Conservation (phyloP, 139 green algal genomes). For the Chlorella sp. region DNA sequence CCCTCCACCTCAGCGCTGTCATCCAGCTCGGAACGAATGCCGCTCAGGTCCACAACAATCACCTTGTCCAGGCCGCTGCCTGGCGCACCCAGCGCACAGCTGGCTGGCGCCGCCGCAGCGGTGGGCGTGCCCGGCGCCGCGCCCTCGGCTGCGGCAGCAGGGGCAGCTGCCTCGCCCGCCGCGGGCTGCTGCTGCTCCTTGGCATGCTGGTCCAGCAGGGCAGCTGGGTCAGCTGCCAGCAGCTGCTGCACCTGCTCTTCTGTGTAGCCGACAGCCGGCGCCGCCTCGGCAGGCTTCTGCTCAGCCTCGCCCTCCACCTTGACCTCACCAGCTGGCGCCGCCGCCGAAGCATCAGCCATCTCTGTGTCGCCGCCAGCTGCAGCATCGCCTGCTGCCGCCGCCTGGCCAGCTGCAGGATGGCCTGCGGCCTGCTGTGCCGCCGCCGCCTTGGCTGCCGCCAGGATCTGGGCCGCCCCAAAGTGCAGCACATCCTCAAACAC, state of each 20-base stretch:
- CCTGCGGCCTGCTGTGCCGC: background rate
- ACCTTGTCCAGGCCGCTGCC: constrained; percentile 47
- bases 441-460: constrained; percentile 21
- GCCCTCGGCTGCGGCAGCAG: background rate
- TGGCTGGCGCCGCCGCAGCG: background rate
- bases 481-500: constrained; percentile 75
- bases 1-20: constrained; percentile 54
- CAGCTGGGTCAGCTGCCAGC: constrained; percentile 32
- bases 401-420: background rate
- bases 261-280: constrained; percentile 21
- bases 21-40: constrained; percentile 36
- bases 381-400: background rate
- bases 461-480: constrained; percentile 65
- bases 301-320: background rate
- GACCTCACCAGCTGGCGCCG: background rate
- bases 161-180: background rate
- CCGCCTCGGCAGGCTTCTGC: background rate
- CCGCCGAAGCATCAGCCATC: constrained; percentile 5
- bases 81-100: constrained; percentile 8
- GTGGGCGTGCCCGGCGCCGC: background rate
- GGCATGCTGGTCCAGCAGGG: constrained; percentile 27
- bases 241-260: constrained; percentile 46
- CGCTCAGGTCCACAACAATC: constrained; percentile 18
- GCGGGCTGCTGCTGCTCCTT: background rate
- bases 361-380: constrained; percentile 11